A percentile compares a stretch with the other conserved stretches of the same genome.
Evolutionary conservation across 768 basidiomycete species (phyloP).

Genomic region (Leucocoprinus leucothites): DNA sequence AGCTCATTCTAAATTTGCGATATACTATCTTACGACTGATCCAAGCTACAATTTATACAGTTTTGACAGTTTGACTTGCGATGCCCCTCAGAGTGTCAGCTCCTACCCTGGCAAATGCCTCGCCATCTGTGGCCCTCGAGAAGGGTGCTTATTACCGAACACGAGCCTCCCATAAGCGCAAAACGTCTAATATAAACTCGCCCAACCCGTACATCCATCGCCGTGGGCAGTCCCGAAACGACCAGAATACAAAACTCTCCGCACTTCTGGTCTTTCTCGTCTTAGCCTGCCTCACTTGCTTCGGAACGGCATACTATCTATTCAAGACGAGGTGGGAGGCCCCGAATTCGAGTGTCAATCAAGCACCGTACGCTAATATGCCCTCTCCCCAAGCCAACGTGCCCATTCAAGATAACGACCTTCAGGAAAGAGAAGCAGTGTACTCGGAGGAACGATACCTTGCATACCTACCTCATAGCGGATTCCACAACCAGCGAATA

Average conservation of each 20-base stretch:
- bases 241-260: conserved; percentile 26
- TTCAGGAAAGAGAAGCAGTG: conserved; percentile 9
- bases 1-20: too few relatives aligned
- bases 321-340: conserved; percentile 58
- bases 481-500: conserved; percentile 85
- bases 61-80: conserved; percentile 16
- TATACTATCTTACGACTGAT: too few relatives aligned
- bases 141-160: conserved; percentile 60
- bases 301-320: conserved; percentile 61
- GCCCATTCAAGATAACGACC: conserved; percentile 16
- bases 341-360: conserved; percentile 15
- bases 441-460: conserved; percentile 45
- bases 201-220: conserved; percentile 1
- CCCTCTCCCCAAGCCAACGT: conserved; percentile 20
- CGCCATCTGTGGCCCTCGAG: conserved; percentile 65
- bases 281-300: conserved; percentile 48
- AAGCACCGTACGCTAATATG: conserved; percentile 27
- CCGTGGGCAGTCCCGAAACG: conserved; percentile 15
- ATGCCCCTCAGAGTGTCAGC: conserved; percentile 23
- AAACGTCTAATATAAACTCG: background rate
- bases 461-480: conserved; percentile 79
- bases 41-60: too few relatives aligned
- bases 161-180: conserved; percentile 35
- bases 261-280: conserved; percentile 45
- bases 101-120: conserved; percentile 28